These are phyloP conservation scores for Fistulinella staudtii DNA, from an alignment of 1,284 basidiomycete genomes.

Conservation along the genomic window DNA sequence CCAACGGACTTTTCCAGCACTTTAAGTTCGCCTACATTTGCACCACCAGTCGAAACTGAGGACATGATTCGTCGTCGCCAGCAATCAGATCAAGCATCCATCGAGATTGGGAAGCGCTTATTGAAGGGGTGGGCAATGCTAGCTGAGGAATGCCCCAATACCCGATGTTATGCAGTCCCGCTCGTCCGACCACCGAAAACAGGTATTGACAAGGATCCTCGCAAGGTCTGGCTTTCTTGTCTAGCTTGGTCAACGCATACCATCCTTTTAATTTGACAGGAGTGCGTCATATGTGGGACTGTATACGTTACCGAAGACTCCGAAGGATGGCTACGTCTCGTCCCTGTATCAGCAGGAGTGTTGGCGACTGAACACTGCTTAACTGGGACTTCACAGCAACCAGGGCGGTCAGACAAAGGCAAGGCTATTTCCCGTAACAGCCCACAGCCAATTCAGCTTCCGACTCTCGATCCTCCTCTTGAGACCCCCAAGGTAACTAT, in stretches of 20 bases:
- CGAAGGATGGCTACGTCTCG: conserved; percentile 47
- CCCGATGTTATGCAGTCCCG: conserved; percentile 65
- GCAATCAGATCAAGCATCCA: conserved; percentile 75
- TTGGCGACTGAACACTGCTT: conserved; percentile 5
- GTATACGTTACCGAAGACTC: conserved; percentile 58
- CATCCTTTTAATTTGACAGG: conserved; percentile 44
- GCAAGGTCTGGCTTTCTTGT: conserved; percentile 46
- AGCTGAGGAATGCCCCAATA: conserved; percentile 72
- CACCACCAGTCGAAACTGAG: conserved; percentile 57
- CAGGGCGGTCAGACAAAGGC: conserved; percentile 9
- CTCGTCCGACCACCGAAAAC: conserved; percentile 68
- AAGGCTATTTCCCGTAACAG: conserved; percentile 17
- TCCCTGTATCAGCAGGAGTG: conserved; percentile 29
- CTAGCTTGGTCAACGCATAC: conserved; percentile 6
- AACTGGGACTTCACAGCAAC: conserved; percentile 6
- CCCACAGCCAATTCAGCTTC: conserved; percentile 31
- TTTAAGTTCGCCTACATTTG: conserved; percentile 58
- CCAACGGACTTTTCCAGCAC: conserved; percentile 65
- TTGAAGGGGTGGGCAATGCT: conserved; percentile 83
- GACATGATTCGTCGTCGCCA: conserved; percentile 63
- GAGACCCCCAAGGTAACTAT: conserved; percentile 29
- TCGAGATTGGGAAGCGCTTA: conserved; percentile 71
- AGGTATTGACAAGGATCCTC: conserved; percentile 55
- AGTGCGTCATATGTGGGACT: conserved; percentile 71
- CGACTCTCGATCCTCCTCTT: conserved; percentile 29